Conservation (phyloP, 495 filamentous ascomycete species). For the Xylaria venustula region DNA sequence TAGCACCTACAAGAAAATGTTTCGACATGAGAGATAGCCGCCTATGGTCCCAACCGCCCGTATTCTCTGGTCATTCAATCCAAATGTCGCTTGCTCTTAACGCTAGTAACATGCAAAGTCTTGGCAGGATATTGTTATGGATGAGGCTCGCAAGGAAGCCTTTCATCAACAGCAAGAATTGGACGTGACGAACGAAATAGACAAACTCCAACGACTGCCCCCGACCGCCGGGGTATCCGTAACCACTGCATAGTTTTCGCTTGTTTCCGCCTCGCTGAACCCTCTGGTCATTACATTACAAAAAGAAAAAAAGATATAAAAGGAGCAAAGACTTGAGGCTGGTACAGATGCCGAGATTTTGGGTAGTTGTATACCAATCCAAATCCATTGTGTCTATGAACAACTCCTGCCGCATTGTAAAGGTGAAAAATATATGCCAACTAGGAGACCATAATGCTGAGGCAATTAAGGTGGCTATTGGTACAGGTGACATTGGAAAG, state of each 20-base stretch:
- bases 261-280: conserved; percentile 23
- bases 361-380: neutral
- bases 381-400: conserved; percentile 2
- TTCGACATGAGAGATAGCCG: conserved; percentile 3
- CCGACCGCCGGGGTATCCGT: conserved; percentile 34
- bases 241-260: conserved; percentile 28
- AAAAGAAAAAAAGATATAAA: neutral
- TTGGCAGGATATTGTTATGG: conserved; percentile 2
- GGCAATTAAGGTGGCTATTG: conserved; percentile 17
- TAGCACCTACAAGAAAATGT: neutral
- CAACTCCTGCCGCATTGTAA: neutral
- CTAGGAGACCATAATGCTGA: conserved; percentile 12
- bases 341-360: neutral
- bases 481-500: conserved; percentile 18
- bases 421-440: conserved; percentile 6
- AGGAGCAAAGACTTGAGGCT: neutral
- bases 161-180: conserved; percentile 8
- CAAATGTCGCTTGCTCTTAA: neutral
- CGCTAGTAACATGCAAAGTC: conserved; percentile 15
- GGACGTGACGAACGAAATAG: conserved; percentile 4
- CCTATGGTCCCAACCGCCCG: neutral
- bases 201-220: conserved; percentile 3
- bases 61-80: neutral
- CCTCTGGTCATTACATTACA: conserved; percentile 30
- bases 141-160: neutral